Conservation (phyloP, 768 basidiomycete genomes). For the Hericium rajendrae region DNA sequence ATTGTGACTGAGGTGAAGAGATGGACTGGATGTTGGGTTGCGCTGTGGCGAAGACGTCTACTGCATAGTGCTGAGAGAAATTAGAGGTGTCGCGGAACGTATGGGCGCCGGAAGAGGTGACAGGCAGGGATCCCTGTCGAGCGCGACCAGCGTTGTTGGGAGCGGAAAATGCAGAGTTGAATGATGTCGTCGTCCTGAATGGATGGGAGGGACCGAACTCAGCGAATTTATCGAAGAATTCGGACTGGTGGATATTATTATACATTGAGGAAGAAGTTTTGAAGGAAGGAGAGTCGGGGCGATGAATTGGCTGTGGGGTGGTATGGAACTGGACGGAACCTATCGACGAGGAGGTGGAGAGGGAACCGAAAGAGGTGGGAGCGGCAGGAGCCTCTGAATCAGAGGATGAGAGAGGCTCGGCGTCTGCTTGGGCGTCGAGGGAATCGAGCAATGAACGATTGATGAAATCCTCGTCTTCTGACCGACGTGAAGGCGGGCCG, state of each 20-base stretch:
- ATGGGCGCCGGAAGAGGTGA: conserved; percentile 2
- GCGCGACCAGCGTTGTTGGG: conserved; percentile 4
- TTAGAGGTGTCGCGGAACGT: conserved; percentile 17
- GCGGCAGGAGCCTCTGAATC: conserved; percentile 37
- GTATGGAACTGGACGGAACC: conserved; percentile 43
- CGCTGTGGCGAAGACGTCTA: conserved; percentile 12
- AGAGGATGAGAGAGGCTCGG: conserved; percentile 51
- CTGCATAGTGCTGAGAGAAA: conserved; percentile 11
- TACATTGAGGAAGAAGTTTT: conserved; percentile 22
- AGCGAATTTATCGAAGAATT: conserved; percentile 10
- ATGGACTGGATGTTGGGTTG: conserved; percentile 5
- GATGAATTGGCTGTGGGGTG: conserved; percentile 37
- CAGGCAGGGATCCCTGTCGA: conserved; percentile 11
- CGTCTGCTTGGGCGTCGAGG: conserved; percentile 76
- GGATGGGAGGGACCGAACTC: conserved; percentile 13
- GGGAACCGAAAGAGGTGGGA: conserved; percentile 37
- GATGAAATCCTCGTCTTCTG: conserved; percentile 69
- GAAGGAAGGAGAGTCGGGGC: conserved; percentile 39
- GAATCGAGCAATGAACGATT: conserved; percentile 79
- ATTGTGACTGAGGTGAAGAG: conserved; percentile 7
- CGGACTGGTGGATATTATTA: conserved; percentile 17
- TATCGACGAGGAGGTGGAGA: conserved; percentile 42
- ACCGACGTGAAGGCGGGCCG: conserved; percentile 16
- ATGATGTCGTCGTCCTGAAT: conserved; percentile 14
- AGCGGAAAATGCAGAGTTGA: conserved; percentile 11